These are phyloP conservation scores for Cladosporium velox DNA, from an alignment of 2,329 filamentous ascomycete genomes.

Conservation along the genomic window DNA sequence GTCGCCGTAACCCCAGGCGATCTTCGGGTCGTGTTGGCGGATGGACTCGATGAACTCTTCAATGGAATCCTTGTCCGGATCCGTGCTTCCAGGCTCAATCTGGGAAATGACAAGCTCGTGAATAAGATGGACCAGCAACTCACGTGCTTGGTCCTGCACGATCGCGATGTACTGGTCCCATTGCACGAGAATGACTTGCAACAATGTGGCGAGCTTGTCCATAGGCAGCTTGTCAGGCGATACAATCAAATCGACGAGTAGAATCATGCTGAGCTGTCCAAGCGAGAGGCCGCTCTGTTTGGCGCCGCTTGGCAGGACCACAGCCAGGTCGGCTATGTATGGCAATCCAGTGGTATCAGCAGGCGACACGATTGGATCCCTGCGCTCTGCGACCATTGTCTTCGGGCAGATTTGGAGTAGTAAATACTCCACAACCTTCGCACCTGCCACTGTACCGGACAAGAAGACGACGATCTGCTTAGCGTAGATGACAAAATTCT, in stretches of 20 bases:
- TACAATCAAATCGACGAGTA: constrained; percentile 95
- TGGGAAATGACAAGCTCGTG: constrained; percentile 88
- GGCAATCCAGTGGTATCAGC: constrained; percentile 74
- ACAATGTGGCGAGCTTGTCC: constrained; percentile 78
- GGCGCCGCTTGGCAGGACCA: constrained; percentile 81
- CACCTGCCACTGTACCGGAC: constrained; percentile 79
- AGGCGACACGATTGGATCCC: constrained; percentile 66
- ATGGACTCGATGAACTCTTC: constrained; percentile 88
- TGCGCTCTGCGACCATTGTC: constrained; percentile 94
- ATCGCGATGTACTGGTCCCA: constrained; percentile 97
- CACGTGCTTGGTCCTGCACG: constrained; percentile 92
- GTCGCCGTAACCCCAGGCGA: constrained; percentile 94
- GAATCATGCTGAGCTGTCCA: constrained; percentile 87
- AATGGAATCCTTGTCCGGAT: constrained; percentile 70
- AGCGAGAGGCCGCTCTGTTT: constrained; percentile 85
- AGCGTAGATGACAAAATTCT: constrained; percentile 96
- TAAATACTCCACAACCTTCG: constrained; percentile 92
- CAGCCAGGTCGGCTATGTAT: constrained; percentile 82
- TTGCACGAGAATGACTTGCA: constrained; percentile 89
- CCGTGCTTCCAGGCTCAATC: constrained; percentile 69
- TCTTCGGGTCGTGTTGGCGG: constrained; percentile 76
- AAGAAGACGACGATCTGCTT: constrained; percentile 98
- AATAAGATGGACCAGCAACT: constrained; percentile 97
- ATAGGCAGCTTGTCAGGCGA: constrained; percentile 78
- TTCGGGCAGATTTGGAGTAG: constrained; percentile 88